phyloP scores from a whole-genome alignment of 345 rosid species.

The Heritiera fomes region DNA sequence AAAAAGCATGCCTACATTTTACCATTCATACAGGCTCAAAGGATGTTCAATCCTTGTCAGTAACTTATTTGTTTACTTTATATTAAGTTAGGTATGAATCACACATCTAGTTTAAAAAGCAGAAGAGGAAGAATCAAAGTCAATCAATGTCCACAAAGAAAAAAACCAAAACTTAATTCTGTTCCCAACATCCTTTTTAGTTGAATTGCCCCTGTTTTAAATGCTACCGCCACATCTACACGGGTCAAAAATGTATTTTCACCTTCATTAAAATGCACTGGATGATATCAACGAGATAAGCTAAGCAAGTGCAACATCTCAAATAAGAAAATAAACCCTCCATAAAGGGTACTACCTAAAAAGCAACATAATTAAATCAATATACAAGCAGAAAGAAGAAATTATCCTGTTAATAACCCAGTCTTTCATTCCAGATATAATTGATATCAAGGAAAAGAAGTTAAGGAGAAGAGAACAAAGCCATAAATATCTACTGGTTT shows the following conservation, averaged over 20 bases:
- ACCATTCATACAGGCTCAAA: too few relatives aligned
- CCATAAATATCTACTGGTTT: not conserved
- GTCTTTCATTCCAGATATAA: slow-evolving; percentile 2
- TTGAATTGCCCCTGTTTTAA: not conserved
- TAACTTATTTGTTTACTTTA: too few relatives aligned
- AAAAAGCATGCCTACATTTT: too few relatives aligned
- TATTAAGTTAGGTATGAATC: too few relatives aligned
- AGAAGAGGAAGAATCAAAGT: too few relatives aligned
- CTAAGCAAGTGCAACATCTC: not conserved
- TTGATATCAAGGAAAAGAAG: not conserved
- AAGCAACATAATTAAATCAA: not conserved
- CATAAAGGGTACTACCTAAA: too few relatives aligned
- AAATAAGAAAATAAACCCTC: not conserved
- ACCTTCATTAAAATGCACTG: not conserved
- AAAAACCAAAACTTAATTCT: not conserved
- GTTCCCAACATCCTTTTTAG: not conserved
- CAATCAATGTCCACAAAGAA: too few relatives aligned
- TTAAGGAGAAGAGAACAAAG: not conserved
- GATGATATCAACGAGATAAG: not conserved
- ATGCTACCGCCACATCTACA: not conserved
- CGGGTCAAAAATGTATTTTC: not conserved
- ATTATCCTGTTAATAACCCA: not conserved
- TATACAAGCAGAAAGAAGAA: not conserved
- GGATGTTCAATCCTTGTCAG: too few relatives aligned
- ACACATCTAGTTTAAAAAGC: too few relatives aligned